These are phyloP conservation scores for Citrullus colocynthis DNA, from an alignment of 306 rosid species.

Conservation along the genomic window DNA sequence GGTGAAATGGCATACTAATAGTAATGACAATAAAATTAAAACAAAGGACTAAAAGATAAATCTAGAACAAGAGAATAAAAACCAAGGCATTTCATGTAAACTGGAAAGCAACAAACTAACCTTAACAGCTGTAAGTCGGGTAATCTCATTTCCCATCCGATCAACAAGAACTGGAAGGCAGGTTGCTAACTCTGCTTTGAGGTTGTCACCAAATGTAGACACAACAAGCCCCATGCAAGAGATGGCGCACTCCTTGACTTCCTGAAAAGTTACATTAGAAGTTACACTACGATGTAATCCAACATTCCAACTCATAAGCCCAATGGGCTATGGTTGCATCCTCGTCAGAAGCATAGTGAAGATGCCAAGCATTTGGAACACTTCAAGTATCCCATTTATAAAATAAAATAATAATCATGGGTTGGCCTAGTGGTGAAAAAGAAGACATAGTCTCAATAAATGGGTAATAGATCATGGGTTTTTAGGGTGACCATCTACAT, in stretches of 20 bases:
- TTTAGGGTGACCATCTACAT: no score
- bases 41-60: not conserved
- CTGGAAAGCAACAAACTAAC: slow-evolving; percentile 25
- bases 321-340: not conserved
- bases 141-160: slow-evolving; percentile 99
- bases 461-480: no score
- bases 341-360: not conserved
- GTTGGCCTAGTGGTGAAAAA: no score
- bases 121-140: slow-evolving; percentile 98
- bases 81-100: not conserved
- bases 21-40: not conserved
- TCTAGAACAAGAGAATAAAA: not conserved
- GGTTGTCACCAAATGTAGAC: slow-evolving; percentile 93
- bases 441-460: no score
- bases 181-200: slow-evolving; percentile 55
- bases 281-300: not conserved
- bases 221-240: slow-evolving; percentile 96
- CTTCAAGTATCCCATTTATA: not conserved
- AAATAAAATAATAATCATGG: not conserved
- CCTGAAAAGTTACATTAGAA: slow-evolving; percentile 32
- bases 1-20: not conserved
- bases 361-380: not conserved
- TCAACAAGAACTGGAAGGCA: slow-evolving; percentile 99
- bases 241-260: slow-evolving; percentile 98
- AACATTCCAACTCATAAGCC: not conserved